These are phyloP conservation scores for Fusarium sp. DNA, from an alignment of 2,329 filamentous ascomycete species.

Conservation along the genomic window DNA sequence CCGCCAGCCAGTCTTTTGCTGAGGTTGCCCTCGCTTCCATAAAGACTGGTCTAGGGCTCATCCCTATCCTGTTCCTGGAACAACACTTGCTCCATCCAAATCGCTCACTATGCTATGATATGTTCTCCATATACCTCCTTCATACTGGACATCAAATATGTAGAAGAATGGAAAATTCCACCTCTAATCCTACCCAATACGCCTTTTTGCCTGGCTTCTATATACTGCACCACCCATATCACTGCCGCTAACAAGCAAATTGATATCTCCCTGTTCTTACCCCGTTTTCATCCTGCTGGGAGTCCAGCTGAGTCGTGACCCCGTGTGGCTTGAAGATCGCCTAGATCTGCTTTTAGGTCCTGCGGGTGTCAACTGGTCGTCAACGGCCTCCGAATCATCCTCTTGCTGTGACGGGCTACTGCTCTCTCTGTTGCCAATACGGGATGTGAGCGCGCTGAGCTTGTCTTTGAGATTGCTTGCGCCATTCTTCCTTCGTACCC, in stretches of 20 bases:
- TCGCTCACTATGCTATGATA: constrained; percentile 21
- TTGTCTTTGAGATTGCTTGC: constrained; percentile 48
- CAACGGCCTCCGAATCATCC: constrained; percentile 30
- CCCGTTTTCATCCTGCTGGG: constrained; percentile 28
- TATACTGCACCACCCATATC: constrained; percentile 7
- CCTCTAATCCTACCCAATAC: constrained; percentile 21
- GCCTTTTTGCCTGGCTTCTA: constrained; percentile 30
- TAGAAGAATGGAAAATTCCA: constrained; percentile 26
- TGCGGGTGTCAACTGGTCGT: constrained; percentile 26
- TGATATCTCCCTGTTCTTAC: constrained; percentile 1
- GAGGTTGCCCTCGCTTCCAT: constrained; percentile 12
- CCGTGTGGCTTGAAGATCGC: constrained; percentile 33
- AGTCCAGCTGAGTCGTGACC: constrained; percentile 28
- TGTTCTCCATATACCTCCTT: constrained; percentile 3
- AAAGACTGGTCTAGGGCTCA: constrained; percentile 18
- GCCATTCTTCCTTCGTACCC: constrained; percentile 43
- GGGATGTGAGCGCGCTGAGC: constrained; percentile 48
- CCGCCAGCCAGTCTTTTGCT: constrained; percentile 1
- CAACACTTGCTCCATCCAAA: constrained; percentile 3
- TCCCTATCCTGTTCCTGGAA: not conserved
- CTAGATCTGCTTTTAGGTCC: constrained; percentile 26
- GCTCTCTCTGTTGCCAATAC: constrained; percentile 39
- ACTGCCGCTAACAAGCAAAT: constrained; percentile 1
- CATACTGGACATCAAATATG: constrained; percentile 3
- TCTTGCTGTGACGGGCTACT: constrained; percentile 33